phyloP scores from a whole-genome alignment of 164 flowering plant genomes.

The Dillenia suffruticosa region DNA sequence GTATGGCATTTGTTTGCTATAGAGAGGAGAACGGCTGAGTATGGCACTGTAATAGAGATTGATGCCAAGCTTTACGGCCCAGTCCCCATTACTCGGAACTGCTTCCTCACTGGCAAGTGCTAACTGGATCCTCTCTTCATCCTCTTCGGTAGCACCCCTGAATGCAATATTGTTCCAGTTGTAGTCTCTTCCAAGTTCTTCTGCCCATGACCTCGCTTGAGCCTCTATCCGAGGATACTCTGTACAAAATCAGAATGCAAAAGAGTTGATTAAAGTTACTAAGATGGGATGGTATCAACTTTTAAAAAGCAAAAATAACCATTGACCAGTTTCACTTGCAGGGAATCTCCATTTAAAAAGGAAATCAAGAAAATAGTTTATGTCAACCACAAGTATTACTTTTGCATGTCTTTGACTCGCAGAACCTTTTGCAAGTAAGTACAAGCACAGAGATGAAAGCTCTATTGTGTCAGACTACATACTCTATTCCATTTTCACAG shows the following conservation, averaged over 20 bases:
- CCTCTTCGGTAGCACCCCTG: conserved; percentile 56
- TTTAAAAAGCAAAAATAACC: too few species aligned
- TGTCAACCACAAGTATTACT: too few species aligned
- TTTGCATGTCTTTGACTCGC: too few species aligned
- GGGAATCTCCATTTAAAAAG: too few species aligned
- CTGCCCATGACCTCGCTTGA: conserved; percentile 68
- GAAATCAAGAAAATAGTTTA: too few species aligned
- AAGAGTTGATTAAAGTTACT: too few species aligned
- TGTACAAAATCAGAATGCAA: conserved; percentile 21
- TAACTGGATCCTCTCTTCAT: conserved; percentile 50
- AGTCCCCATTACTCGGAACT: conserved; percentile 71
- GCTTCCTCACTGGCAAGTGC: conserved; percentile 76
- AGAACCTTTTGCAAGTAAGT: too few species aligned
- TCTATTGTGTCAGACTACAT: too few species aligned
- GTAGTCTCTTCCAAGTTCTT: conserved; percentile 54
- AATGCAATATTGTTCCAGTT: conserved; percentile 65
- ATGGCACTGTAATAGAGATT: conserved; percentile 83
- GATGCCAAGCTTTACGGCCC: conserved; percentile 93
- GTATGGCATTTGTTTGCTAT: conserved; percentile 94
- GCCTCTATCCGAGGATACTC: conserved; percentile 81
- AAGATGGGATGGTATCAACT: too few species aligned
- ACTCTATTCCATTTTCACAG: too few species aligned
- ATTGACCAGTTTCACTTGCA: too few species aligned
- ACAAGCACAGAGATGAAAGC: too few species aligned
- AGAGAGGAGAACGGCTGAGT: conserved; percentile 88